phyloP scores from a whole-genome alignment of 352 stramenopile species.

The Phytophthora europaea region DNA sequence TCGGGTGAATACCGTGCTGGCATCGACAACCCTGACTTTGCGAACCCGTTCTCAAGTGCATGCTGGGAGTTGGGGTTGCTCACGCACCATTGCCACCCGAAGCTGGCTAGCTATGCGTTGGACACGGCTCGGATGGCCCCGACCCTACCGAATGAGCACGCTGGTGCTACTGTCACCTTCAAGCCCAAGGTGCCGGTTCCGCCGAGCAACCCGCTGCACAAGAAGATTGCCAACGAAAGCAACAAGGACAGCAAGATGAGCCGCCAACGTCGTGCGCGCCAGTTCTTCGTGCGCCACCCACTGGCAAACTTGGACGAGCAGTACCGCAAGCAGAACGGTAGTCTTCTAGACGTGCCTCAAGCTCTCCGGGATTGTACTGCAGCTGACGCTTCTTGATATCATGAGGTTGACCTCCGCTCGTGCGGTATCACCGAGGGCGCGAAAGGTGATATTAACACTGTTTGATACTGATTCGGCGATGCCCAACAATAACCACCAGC shows the following conservation, averaged over 20 bases:
- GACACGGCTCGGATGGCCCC: slow-evolving; percentile 71
- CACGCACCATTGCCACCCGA: slow-evolving; percentile 88
- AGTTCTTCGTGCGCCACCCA: slow-evolving; percentile 82
- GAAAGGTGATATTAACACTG: too few relatives aligned
- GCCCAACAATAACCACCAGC: too few relatives aligned
- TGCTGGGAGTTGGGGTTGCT: slow-evolving; percentile 95
- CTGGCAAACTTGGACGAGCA: slow-evolving; percentile 48
- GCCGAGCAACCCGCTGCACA: slow-evolving; percentile 72
- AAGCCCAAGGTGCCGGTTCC: slow-evolving; percentile 71
- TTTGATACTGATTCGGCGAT: too few relatives aligned
- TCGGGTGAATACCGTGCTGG: slow-evolving; percentile 93
- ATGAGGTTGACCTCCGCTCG: too few relatives aligned
- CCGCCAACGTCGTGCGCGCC: slow-evolving; percentile 54
- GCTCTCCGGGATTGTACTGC: too few relatives aligned
- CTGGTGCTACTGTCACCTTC: slow-evolving; percentile 62
- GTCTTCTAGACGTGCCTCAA: slow-evolving; percentile 51
- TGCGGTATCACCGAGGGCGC: too few relatives aligned
- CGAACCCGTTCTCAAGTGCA: slow-evolving; percentile 95
- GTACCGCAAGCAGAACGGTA: slow-evolving; percentile 41
- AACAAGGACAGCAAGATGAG: slow-evolving; percentile 68
- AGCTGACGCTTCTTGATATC: too few relatives aligned
- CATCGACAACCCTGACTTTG: slow-evolving; percentile 95
- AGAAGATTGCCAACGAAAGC: slow-evolving; percentile 71
- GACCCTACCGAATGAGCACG: slow-evolving; percentile 73
- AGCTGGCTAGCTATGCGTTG: slow-evolving; percentile 70